These are phyloP conservation scores for Chytriomyces confervae DNA, from an alignment of 192 early-diverging fungal genomes.

Conservation along the genomic window DNA sequence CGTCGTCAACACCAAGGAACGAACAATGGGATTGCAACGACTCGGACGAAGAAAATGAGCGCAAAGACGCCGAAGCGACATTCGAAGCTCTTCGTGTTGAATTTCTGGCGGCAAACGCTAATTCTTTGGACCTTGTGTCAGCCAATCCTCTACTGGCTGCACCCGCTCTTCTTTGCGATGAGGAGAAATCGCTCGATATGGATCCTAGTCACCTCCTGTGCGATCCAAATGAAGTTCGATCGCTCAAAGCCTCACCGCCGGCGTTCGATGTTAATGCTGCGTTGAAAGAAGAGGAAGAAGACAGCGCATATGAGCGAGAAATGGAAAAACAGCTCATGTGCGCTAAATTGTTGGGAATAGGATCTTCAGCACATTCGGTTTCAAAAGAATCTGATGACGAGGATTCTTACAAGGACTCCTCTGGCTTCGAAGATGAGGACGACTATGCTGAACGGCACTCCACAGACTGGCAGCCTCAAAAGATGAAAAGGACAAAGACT, in stretches of 20 bases:
- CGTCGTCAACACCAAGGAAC: too few species aligned
- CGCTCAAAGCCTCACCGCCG: background rate
- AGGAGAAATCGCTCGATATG: too few species aligned
- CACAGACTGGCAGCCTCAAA: background rate
- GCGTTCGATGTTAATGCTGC: background rate
- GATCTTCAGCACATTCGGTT: background rate
- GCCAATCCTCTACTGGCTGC: too few species aligned
- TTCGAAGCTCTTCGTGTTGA: too few species aligned
- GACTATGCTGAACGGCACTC: background rate
- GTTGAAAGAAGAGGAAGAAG: background rate
- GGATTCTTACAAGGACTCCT: background rate
- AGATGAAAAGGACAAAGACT: background rate
- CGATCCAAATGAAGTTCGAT: too few species aligned
- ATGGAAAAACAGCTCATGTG: background rate
- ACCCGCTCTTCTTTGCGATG: too few species aligned
- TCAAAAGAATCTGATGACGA: background rate
- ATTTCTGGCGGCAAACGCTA: too few species aligned
- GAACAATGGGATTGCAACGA: too few species aligned
- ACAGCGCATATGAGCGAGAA: background rate
- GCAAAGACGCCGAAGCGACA: too few species aligned
- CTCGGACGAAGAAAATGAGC: too few species aligned
- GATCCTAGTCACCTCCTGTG: too few species aligned
- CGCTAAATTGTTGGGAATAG: background rate
- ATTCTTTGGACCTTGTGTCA: too few species aligned
- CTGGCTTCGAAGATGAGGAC: constrained; percentile 1